Evolutionary conservation across 176 grass and related monocot species (phyloP).

Genomic region (Raddia guianensis): DNA sequence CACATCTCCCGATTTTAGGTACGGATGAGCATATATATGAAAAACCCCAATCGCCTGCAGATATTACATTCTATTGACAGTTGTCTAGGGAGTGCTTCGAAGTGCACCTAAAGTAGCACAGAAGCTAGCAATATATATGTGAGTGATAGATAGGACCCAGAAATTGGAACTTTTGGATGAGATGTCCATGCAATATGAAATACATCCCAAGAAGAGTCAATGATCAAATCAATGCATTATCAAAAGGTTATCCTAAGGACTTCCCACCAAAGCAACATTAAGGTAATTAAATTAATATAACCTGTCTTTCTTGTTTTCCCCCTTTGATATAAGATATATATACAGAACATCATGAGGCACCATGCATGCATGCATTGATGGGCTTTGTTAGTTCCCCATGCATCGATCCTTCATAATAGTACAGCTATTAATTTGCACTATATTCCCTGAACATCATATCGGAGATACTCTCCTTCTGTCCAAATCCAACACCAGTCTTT

Average conservation of each 20-base stretch:
- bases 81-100: conserved; percentile 32
- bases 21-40: conserved; percentile 13
- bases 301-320: conserved; percentile 17
- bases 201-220: conserved; percentile 37
- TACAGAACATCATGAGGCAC: conserved; percentile 42
- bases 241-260: conserved; percentile 29
- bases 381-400: conserved; percentile 9
- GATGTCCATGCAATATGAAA: conserved; percentile 23
- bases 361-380: conserved; percentile 47
- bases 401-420: conserved; percentile 17
- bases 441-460: conserved; percentile 28
- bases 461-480: conserved; percentile 2
- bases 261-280: conserved; percentile 17
- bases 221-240: conserved; percentile 11
- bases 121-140: conserved; percentile 28
- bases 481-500: conserved; percentile 44
- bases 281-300: conserved; percentile 31
- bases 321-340: conserved; percentile 33
- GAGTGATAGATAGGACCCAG: conserved; percentile 13
- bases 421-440: conserved; percentile 5
- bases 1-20: conserved; percentile 34
- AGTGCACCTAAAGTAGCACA: conserved; percentile 45
- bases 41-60: neutral
- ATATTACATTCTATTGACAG: conserved; percentile 26
- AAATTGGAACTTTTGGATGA: conserved; percentile 5